These are phyloP conservation scores for Orbilia blumenaviensis DNA, from an alignment of 2,329 filamentous ascomycete species.

Conservation along the genomic window DNA sequence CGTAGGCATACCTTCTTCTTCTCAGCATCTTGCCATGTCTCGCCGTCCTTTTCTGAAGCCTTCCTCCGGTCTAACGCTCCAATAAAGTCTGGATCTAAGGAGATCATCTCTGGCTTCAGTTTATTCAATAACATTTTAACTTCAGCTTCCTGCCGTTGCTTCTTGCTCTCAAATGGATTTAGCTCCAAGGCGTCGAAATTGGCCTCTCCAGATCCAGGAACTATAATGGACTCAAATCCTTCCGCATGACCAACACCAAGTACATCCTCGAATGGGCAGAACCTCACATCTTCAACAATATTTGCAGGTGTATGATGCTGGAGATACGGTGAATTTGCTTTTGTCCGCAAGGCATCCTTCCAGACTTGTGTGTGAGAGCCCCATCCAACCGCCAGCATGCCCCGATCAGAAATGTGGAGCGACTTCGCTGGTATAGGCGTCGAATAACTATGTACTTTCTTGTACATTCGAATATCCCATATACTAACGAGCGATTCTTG, in stretches of 20 bases:
- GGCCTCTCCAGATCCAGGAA: conserved; percentile 94
- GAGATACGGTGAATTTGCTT: conserved; percentile 84
- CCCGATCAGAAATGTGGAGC: conserved; percentile 86
- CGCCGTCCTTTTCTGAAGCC: conserved; percentile 77
- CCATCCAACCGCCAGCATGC: conserved; percentile 88
- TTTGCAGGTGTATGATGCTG: conserved; percentile 87
- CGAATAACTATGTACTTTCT: conserved; percentile 88
- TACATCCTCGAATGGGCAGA: conserved; percentile 95
- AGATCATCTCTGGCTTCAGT: conserved; percentile 95
- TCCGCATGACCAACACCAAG: conserved; percentile 83
- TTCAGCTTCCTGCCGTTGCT: conserved; percentile 91
- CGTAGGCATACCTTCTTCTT: conserved; percentile 40
- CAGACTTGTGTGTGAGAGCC: conserved; percentile 83
- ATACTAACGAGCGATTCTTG: conserved; percentile 92
- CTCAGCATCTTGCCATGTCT: conserved; percentile 80
- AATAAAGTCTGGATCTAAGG: conserved; percentile 88
- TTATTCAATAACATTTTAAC: conserved; percentile 92
- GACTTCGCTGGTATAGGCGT: conserved; percentile 83
- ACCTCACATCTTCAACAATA: conserved; percentile 79
- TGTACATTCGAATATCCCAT: conserved; percentile 95
- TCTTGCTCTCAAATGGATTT: conserved; percentile 93
- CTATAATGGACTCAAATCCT: conserved; percentile 87
- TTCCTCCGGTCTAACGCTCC: conserved; percentile 85
- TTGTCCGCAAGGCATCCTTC: conserved; percentile 82
- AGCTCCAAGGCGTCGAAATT: conserved; percentile 94